These are phyloP conservation scores for Backusella morwellensis DNA, from an alignment of 192 early-diverging fungal genomes.

Conservation along the genomic window DNA sequence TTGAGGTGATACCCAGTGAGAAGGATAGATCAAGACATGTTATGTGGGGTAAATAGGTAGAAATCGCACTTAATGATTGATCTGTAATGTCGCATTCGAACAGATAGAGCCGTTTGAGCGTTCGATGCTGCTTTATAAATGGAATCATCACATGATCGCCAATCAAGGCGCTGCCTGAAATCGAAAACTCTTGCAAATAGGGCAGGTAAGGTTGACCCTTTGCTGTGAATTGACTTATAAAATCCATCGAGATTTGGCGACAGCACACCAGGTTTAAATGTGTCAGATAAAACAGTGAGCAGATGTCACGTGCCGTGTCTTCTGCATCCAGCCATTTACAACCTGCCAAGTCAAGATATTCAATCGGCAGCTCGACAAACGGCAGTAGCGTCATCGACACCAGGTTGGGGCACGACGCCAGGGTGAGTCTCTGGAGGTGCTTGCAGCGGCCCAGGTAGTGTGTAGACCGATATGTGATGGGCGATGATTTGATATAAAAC, in stretches of 20 bases:
- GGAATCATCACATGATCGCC: slow-evolving; percentile 29
- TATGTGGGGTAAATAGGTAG: slow-evolving; percentile 26
- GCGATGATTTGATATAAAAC: slow-evolving; percentile 7
- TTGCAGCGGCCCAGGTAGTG: slow-evolving; percentile 23
- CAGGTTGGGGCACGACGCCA: slow-evolving; percentile 8
- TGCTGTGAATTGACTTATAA: slow-evolving; percentile 20
- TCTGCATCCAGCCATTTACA: slow-evolving; percentile 24
- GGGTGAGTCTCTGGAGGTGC: slow-evolving; percentile 2
- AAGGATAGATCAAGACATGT: slow-evolving; percentile 36
- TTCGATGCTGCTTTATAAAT: slow-evolving; percentile 27
- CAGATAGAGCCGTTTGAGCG: slow-evolving; percentile 25
- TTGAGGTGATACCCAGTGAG: slow-evolving; percentile 25
- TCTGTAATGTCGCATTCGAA: slow-evolving; percentile 41
- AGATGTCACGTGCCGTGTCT: slow-evolving; percentile 27
- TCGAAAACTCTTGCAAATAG: slow-evolving; percentile 32
- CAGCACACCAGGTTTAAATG: slow-evolving; percentile 27
- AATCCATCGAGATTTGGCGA: slow-evolving; percentile 4
- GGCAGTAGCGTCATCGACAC: slow-evolving; percentile 19
- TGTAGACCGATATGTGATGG: slow-evolving; percentile 21
- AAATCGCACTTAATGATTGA: slow-evolving; percentile 24
- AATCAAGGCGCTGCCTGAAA: slow-evolving; percentile 36
- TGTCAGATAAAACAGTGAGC: slow-evolving; percentile 8
- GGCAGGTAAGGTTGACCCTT: not conserved
- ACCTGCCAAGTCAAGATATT: slow-evolving; percentile 19
- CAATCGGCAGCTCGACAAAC: slow-evolving; percentile 19